Conservation (phyloP, 2,329 filamentous ascomycete genomes). For the Cytospora piceicola region DNA sequence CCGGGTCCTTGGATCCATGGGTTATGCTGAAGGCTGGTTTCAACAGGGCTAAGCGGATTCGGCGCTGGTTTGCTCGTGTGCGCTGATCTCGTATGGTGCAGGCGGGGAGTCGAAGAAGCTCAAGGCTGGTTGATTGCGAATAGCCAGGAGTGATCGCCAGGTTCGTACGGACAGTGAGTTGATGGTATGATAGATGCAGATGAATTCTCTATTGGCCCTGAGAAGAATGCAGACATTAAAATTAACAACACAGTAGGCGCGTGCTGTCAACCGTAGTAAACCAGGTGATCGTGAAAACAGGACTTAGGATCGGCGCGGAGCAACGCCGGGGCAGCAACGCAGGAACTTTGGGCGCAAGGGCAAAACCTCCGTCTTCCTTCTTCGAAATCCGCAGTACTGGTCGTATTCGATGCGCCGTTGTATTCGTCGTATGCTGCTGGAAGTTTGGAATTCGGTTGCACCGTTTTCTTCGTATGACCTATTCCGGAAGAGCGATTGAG, state of each 20-base stretch:
- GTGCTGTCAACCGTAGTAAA: conserved; percentile 10
- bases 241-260: conserved; percentile 6
- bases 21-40: conserved; percentile 17
- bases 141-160: conserved; percentile 2
- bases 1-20: conserved; percentile 41
- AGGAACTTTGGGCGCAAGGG: neutral
- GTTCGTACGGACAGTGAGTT: conserved; percentile 9
- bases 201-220: conserved; percentile 13
- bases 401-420: conserved; percentile 1
- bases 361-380: neutral
- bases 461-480: neutral
- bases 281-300: conserved; percentile 1
- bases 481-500: neutral
- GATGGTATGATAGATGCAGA: conserved; percentile 21
- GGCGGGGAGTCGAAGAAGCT: neutral
- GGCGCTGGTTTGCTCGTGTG: conserved; percentile 2
- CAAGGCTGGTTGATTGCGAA: conserved; percentile 5
- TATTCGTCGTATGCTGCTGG: neutral
- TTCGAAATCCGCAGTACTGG: neutral
- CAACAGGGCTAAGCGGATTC: neutral
- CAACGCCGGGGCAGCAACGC: neutral
- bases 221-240: conserved; percentile 22
- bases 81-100: neutral
- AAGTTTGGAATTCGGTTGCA: neutral
- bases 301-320: neutral